Base-by-base conservation (phyloP, 225 moss, liverwort and hornwort species). In the Ulota crispa region DNA sequence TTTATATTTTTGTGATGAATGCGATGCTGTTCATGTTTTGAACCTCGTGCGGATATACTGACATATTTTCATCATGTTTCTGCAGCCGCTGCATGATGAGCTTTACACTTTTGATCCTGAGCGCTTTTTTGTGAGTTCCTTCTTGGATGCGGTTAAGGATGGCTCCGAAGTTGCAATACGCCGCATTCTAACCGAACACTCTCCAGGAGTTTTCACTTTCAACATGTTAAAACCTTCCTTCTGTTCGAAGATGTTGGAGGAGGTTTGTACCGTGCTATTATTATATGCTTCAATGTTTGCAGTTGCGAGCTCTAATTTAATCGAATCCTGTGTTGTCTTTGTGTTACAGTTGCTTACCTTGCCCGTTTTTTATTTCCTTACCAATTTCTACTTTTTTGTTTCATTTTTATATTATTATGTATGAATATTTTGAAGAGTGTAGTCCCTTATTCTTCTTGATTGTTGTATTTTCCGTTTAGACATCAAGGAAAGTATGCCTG, bases 181-280 rank as follows among this genome's bases (percentile, higher is more conserved):
- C 63, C 93, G 82, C 59, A 96, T 99, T 59, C 81, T 96, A 52
- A 95, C 92, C n/a, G 98, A 96, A 77, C 98, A 99, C 86, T 99
- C 95, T 82, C 96, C 98, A 68, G 98, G 98, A 69, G 93, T 99
- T 81, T 99, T 93, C 82, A 99, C 98, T 78, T 99, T 99, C 84
- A 91, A 91, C 73, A 99, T 99, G 98, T 88, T 99, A 80, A 94
- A 99, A 81, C 92, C 94, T 41, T 90, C 91, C 24, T 99, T 99
- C 76, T 99, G 98, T 70, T 87, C 92, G 39, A 94, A 88, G 92
- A 94, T 99, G 95, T 85, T 99, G 78, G 98, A 94, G 68, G 98
- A 99, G 93, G 98, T 99, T 70, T 67, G 87, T 73, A 61, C 43
- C 43, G 14, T 61, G 41, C 32, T 54, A 57, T n/a, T 42, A 56